Evolutionary conservation across 805 yeast genomes (phyloP), one percentile per base, ranked within the genome.

Genomic region (Maudiozyma barnettii): DNA sequence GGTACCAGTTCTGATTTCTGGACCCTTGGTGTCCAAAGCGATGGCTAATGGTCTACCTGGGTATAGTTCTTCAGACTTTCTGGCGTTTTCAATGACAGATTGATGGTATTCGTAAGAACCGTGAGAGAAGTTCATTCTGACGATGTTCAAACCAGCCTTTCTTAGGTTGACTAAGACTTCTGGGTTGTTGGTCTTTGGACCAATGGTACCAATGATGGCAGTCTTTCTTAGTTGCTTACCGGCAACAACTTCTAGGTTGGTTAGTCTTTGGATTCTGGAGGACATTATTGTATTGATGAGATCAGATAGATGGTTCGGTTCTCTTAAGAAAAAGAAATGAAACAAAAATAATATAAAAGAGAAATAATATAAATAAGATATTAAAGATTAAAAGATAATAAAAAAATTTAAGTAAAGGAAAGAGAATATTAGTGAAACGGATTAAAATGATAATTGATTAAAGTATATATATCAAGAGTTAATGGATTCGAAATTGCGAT

Each of bases 11-110:
- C 99, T 87, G 75, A 93, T 93, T 76, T 93, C 99, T 54, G 99
- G 99, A 60, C 99, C 99, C 80, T 93, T 93, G 70, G 98, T 93
- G 72, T 93, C 99, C 62, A 93, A 81, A 56, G 99, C 99, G 71
- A 93, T 90, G 53, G 96, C 98, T 64, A 93, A 78, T 47, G 98
- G 99, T 75, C 98, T 87, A 65, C 98, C 97, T 57, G 85, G 80
- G 71, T 83, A 89, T 48, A 84, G 69, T 70, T 81, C 82, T 73
- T 86, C 96, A 55, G 97, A 89, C 72, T 88, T 82, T 74, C 95
- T 84, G 61, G 97, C 88, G 67, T 93, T 91, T 79, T 91, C 97
- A 69, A 93, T 75, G 63, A 93, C 99, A 53, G 87, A 74, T 74
- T 90, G 96, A 74, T 93, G 99, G 81, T 93, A 93, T 64, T 90